Evolutionary conservation across 441 rosid genomes (phyloP).

Genomic region (Populus tomentosa): DNA sequence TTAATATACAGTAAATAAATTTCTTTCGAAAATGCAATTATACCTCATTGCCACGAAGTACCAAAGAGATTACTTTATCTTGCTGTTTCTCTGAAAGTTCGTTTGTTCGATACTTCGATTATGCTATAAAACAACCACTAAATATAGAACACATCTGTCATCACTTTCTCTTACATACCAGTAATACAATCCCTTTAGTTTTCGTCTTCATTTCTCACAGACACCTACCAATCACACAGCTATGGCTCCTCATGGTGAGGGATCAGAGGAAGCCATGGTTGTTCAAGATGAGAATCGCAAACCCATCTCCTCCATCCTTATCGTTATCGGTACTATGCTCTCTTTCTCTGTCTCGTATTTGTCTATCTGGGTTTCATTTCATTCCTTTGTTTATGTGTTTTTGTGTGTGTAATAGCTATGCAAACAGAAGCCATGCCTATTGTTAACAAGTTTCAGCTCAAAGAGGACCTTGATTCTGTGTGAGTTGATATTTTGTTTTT

Average conservation of each 20-base stretch:
- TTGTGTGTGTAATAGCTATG: slow-evolving; percentile 49
- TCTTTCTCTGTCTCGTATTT: neutral
- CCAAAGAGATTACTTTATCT: too few species aligned
- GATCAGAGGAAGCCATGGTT: slow-evolving; percentile 37
- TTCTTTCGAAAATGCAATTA: too few species aligned
- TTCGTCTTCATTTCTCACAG: neutral
- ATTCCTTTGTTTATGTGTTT: neutral
- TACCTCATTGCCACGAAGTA: too few species aligned
- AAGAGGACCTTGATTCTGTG: slow-evolving; percentile 49
- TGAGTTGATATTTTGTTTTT: slow-evolving; percentile 27
- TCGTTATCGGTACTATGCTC: slow-evolving; percentile 52
- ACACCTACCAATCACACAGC: neutral
- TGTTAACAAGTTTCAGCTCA: slow-evolving; percentile 60
- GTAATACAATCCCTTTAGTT: neutral
- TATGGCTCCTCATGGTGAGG: slow-evolving; percentile 53
- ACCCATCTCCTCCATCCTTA: slow-evolving; percentile 60
- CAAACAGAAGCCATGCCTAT: slow-evolving; percentile 81
- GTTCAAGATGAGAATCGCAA: slow-evolving; percentile 24
- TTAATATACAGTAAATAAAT: too few species aligned
- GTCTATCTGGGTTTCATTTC: neutral
- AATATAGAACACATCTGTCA: neutral
- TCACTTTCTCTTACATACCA: neutral
- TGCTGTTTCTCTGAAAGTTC: too few species aligned
- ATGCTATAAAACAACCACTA: neutral
- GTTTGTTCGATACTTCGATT: neutral